Base-by-base conservation (phyloP, 495 filamentous ascomycete genomes). In the Alectoria sarmentosa region DNA sequence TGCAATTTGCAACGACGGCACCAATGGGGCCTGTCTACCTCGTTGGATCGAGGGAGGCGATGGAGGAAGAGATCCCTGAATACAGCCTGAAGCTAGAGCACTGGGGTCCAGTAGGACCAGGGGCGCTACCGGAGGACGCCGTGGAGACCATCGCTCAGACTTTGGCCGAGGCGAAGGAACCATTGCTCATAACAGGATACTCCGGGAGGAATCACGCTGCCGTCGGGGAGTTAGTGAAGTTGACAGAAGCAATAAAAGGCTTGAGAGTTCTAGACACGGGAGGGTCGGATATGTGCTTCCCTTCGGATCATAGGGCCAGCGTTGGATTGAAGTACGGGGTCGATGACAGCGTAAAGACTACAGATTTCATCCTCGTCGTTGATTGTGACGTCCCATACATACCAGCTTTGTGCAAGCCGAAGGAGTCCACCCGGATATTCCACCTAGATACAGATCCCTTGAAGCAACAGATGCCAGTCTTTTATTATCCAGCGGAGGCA, bases 231-330 rank as follows among this genome's bases (percentile, higher is more conserved):
- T 75, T 98, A 62, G 89, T 98, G 4, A 83, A 83, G 39, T 73
- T 98, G 46, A 90, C 91, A 15, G 80, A 95, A 73, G 84, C 79
- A 2, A 83, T 96, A 62, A 87, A 87, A 69, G 91, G 91, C 0
- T 73, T 96, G 54, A 79, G 91, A 17, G 90, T 98, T 23, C 75
- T 98, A 36, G 93, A 98, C 73, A 92, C 91, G 1, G 90, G 90
- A 32, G 92, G 91, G 41, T 89, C 89, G 71, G 93, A 98, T 73
- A 94, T 98, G 93, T 95, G 90, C 71, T 97, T 97, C 76, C 93
- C 93, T 4, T 88, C 86, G 3, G 80, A 92, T 60, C 92, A 96
- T 65, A 77, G 79, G 0, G 84, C 76, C 10, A 88, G 86, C 80
- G 73, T 96, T 34, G 90, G 93, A 3, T 71, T 95, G 67, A 79